A percentile compares a stretch with the other conserved stretches of the same genome.
phyloP scores from a whole-genome alignment of 805 yeast species.

The Cephaloascus albidus region DNA sequence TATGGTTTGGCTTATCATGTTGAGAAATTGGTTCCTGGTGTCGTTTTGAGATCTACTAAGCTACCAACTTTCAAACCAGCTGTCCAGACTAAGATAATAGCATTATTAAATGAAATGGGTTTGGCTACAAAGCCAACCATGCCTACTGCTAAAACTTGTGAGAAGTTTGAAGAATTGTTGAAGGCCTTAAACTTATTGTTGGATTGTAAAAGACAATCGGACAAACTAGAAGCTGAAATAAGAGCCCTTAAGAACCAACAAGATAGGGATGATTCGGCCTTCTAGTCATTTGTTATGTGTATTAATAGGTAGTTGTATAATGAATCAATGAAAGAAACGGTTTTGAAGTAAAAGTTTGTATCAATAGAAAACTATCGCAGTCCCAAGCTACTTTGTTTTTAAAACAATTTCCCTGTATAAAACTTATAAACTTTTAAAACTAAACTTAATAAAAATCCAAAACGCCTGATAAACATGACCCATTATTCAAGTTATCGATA shows the following conservation, averaged over 20 bases:
- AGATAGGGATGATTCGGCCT: no score
- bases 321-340: no score
- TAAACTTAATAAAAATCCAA: no score
- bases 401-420: no score
- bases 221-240: conserved; percentile 76
- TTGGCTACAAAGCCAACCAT: conserved; percentile 76
- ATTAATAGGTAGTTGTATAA: no score
- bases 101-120: conserved; percentile 67
- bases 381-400: no score
- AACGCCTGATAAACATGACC: no score
- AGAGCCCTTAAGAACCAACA: conserved; percentile 31
- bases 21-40: conserved; percentile 73
- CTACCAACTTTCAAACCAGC: conserved; percentile 74
- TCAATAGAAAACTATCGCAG: no score
- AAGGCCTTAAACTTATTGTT: conserved; percentile 61
- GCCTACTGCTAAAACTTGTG: conserved; percentile 74
- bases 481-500: no score
- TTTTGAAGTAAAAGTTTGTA: no score
- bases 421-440: no score
- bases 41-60: conserved; percentile 68
- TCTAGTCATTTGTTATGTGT: no score
- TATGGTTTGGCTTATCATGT: conserved; percentile 78
- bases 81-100: conserved; percentile 50
- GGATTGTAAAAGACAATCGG: conserved; percentile 80
- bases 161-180: conserved; percentile 67